phyloP scores from a whole-genome alignment of 164 flowering plant genomes.

The Magnolia kwangsiensis region DNA sequence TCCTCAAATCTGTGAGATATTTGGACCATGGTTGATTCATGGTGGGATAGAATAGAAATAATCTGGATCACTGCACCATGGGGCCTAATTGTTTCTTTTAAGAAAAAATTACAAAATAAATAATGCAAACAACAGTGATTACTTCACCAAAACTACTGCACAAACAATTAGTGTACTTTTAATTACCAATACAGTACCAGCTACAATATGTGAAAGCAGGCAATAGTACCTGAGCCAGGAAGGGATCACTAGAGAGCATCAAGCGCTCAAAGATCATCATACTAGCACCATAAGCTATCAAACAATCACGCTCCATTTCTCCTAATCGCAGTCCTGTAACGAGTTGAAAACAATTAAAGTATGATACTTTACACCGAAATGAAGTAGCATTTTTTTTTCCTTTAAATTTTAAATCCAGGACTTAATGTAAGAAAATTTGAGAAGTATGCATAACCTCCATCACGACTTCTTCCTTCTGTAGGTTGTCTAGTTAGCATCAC shows the following conservation, averaged over 20 bases:
- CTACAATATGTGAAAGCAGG: neutral
- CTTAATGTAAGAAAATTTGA: slow-evolving; percentile 15
- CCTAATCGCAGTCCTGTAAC: slow-evolving; percentile 77
- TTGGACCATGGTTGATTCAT: too few relatives aligned
- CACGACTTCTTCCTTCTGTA: slow-evolving; percentile 83
- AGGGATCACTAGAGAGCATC: slow-evolving; percentile 94
- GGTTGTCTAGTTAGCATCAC: slow-evolving; percentile 89
- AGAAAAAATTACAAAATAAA: too few relatives aligned
- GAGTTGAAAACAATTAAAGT: neutral
- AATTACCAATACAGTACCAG: neutral
- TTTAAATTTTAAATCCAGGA: neutral
- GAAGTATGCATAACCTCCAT: slow-evolving; percentile 55
- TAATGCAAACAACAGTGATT: too few relatives aligned
- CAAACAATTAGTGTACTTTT: too few relatives aligned
- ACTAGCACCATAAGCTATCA: slow-evolving; percentile 96
- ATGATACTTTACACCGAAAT: neutral
- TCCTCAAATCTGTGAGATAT: too few relatives aligned
- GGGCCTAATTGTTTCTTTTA: too few relatives aligned
- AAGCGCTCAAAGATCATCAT: slow-evolving; percentile 79
- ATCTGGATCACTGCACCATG: too few relatives aligned
- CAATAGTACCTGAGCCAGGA: slow-evolving; percentile 71
- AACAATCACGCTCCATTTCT: slow-evolving; percentile 99
- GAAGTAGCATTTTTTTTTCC: neutral
- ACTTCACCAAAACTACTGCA: too few relatives aligned
- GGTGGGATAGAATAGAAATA: too few relatives aligned